Percentiles rank a stretch among this genome's conserved stretches.
These are phyloP conservation scores for Maudiozyma humilis DNA, from an alignment of 1,139 yeast genomes.

Conservation along the genomic window DNA sequence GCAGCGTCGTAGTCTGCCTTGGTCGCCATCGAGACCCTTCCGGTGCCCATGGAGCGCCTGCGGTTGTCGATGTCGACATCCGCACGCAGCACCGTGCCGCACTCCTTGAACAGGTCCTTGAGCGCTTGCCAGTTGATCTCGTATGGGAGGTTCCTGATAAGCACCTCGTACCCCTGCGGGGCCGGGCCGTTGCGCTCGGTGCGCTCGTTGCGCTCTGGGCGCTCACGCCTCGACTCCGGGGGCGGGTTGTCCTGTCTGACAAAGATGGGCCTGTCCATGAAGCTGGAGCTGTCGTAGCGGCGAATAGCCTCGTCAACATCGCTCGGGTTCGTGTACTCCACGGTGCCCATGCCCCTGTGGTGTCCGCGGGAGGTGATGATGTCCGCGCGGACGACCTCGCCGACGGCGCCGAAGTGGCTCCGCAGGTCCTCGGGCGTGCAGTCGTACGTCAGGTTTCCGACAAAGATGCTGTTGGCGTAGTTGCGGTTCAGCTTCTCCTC, in stretches of 20 bases:
- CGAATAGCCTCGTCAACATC: slow-evolving; percentile 73
- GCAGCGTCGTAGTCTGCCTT: slow-evolving; percentile 56
- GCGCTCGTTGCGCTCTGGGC: slow-evolving; percentile 3
- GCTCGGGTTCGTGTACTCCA: slow-evolving; percentile 63
- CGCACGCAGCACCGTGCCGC: slow-evolving; percentile 71
- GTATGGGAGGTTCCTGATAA: slow-evolving; percentile 77
- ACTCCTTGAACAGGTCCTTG: slow-evolving; percentile 72
- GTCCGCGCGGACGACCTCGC: slow-evolving; percentile 78
- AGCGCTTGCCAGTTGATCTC: slow-evolving; percentile 76
- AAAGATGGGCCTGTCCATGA: slow-evolving; percentile 75
- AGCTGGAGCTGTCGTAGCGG: slow-evolving; percentile 57
- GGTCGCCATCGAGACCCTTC: slow-evolving; percentile 58
- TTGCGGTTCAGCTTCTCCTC: slow-evolving; percentile 48
- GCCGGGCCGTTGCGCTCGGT: slow-evolving; percentile 25
- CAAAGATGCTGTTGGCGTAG: slow-evolving; percentile 60
- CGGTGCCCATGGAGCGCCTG: slow-evolving; percentile 81
- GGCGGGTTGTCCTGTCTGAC: slow-evolving; percentile 89
- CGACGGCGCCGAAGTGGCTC: slow-evolving; percentile 52
- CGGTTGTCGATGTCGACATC: slow-evolving; percentile 60
- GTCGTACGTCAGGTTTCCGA: slow-evolving; percentile 67
- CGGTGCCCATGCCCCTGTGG: slow-evolving; percentile 89
- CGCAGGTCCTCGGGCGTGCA: slow-evolving; percentile 54
- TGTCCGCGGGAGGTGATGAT: slow-evolving; percentile 76
- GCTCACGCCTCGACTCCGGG: slow-evolving; percentile 35
- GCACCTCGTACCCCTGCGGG: slow-evolving; percentile 54